A percentile compares a stretch with the other conserved stretches of the same genome.
Evolutionary conservation across 345 rosid genomes (phyloP).

Genomic region (Tarenaya hassleriana): DNA sequence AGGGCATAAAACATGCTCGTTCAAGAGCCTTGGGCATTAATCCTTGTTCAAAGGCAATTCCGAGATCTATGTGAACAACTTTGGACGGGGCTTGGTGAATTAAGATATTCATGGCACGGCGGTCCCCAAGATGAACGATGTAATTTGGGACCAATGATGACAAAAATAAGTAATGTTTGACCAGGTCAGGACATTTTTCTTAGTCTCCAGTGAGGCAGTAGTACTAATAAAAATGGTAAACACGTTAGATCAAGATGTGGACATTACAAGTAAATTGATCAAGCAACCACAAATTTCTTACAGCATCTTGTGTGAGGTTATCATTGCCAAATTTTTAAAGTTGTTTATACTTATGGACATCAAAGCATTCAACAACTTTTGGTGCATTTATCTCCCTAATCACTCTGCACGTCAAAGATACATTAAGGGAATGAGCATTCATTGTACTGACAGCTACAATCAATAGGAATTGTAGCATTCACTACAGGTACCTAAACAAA

Average conservation of each 20-base stretch:
- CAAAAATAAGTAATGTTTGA: conserved; percentile 16
- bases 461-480: conserved; percentile 77
- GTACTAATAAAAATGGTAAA: conserved; percentile 6
- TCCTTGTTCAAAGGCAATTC: conserved; percentile 98
- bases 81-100: conserved; percentile 95
- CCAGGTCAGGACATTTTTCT: conserved; percentile 11
- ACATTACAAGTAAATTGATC: conserved; percentile 12
- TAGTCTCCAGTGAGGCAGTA: conserved; percentile 14
- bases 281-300: conserved; percentile 33
- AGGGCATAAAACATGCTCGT: conserved; percentile 44
- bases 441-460: conserved; percentile 61
- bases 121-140: conserved; percentile 96
- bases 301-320: conserved; percentile 99
- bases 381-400: conserved; percentile 98
- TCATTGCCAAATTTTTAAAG: conserved; percentile 97
- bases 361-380: conserved; percentile 86
- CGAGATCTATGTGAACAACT: conserved; percentile 98
- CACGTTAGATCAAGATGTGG: not conserved
- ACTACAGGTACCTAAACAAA: conserved; percentile 81
- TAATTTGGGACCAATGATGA: conserved; percentile 19
- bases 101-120: conserved; percentile 87
- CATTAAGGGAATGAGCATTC: conserved; percentile 78
- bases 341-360: conserved; percentile 81
- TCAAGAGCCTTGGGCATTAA: conserved; percentile 96
- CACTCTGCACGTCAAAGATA: conserved; percentile 48